Percentiles rank a stretch among this genome's conserved stretches.
Conservation (phyloP, 2,329 filamentous ascomycete species). For the Monosporascus sp. region DNA sequence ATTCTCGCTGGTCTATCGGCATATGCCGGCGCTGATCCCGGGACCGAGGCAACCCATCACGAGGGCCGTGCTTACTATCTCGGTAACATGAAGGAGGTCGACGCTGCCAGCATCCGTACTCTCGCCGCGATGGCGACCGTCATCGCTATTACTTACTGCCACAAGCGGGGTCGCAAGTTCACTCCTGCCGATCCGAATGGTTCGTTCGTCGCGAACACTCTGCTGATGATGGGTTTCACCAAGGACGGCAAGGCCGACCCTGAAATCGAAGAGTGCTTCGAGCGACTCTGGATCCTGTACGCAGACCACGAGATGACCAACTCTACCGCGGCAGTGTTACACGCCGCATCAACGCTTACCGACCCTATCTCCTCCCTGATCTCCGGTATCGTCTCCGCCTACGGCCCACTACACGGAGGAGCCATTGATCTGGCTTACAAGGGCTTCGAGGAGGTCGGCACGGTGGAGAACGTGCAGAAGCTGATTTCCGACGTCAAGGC, state of each 20-base stretch:
- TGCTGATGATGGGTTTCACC: conserved; percentile 40
- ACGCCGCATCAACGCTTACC: conserved; percentile 40
- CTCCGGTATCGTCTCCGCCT: conserved; percentile 32
- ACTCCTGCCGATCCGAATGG: conserved; percentile 23
- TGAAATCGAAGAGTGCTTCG: conserved; percentile 23
- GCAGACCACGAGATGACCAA: conserved; percentile 46
- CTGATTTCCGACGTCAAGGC: conserved; percentile 36
- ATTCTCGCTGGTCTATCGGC: conserved; percentile 31
- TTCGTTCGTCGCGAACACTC: conserved; percentile 37
- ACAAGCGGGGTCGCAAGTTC: conserved; percentile 31
- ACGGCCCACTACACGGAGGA: conserved; percentile 44
- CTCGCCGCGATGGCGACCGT: conserved; percentile 29
- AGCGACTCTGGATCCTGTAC: conserved; percentile 37
- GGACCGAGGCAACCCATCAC: conserved; percentile 28
- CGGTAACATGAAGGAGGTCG: conserved; percentile 27
- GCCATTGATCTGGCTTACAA: conserved; percentile 44
- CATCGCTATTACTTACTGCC: conserved; percentile 33
- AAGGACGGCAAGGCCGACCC: conserved; percentile 25
- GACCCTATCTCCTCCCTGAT: conserved; percentile 38
- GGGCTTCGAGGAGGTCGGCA: conserved; percentile 31
- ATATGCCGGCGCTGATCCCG: conserved; percentile 24
- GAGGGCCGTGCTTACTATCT: conserved; percentile 31
- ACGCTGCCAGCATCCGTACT: conserved; percentile 30
- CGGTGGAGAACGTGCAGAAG: conserved; percentile 30
- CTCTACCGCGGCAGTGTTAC: conserved; percentile 40